These are phyloP conservation scores for Tolypocladium guangdongense DNA, from an alignment of 2,329 filamentous ascomycete genomes.

Conservation along the genomic window DNA sequence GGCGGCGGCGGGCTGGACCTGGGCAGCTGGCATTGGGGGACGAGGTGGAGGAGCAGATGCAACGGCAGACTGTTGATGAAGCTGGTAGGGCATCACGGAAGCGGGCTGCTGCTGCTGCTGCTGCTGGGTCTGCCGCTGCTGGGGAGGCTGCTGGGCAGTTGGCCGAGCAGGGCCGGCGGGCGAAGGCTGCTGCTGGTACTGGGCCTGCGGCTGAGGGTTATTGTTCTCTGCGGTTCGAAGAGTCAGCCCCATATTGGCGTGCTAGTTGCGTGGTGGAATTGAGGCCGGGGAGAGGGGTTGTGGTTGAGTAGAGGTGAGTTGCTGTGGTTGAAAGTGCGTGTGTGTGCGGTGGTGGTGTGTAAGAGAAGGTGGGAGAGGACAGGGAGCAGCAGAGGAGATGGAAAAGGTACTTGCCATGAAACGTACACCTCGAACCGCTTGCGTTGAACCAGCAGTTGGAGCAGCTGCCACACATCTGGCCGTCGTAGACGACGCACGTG, in stretches of 20 bases:
- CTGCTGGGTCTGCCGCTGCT: neutral
- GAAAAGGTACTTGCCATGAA: constrained; percentile 39
- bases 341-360: neutral
- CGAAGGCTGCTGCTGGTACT: constrained; percentile 11
- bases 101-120: neutral
- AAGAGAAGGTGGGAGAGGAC: neutral
- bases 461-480: constrained; percentile 51
- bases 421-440: constrained; percentile 47
- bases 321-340: neutral
- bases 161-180: constrained; percentile 14
- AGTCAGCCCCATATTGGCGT: constrained; percentile 1
- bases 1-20: neutral
- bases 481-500: constrained; percentile 45
- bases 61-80: neutral
- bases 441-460: constrained; percentile 56
- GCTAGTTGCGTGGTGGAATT: neutral
- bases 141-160: constrained; percentile 6
- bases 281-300: neutral
- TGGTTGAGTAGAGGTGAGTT: too few relatives aligned
- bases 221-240: constrained; percentile 27
- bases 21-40: neutral
- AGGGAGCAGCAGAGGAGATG: neutral
- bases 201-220: constrained; percentile 24
- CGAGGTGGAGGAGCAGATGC: neutral
- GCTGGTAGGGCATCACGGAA: neutral